Evolutionary conservation across 257 asterid genomes (phyloP).

Genomic region (Voacanga thouarsii): DNA sequence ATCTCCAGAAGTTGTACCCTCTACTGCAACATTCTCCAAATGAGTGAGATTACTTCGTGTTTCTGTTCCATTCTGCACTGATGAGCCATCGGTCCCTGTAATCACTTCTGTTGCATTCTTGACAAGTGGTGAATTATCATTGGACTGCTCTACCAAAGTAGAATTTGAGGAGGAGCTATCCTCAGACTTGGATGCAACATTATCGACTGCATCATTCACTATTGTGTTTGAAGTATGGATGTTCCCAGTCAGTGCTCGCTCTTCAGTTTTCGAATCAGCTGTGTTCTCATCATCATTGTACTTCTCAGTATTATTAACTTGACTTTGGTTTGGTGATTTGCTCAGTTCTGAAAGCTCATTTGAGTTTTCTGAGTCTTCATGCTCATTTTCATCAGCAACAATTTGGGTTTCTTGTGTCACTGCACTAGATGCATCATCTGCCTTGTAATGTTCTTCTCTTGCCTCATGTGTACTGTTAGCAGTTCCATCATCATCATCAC

Average conservation of each 20-base stretch:
- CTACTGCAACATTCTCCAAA: slow-evolving; percentile 23
- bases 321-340: slow-evolving; percentile 26
- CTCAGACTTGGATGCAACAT: slow-evolving; percentile 21
- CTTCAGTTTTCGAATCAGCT: slow-evolving; percentile 34
- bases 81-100: slow-evolving; percentile 21
- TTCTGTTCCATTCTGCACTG: slow-evolving; percentile 34
- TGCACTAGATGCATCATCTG: slow-evolving; percentile 99
- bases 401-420: slow-evolving; percentile 58
- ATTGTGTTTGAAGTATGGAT: slow-evolving; percentile 27
- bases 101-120: slow-evolving; percentile 30
- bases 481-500: slow-evolving; percentile 41
- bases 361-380: slow-evolving; percentile 28
- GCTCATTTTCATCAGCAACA: slow-evolving; percentile 33
- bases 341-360: slow-evolving; percentile 29
- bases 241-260: slow-evolving; percentile 30
- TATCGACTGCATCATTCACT: slow-evolving; percentile 25
- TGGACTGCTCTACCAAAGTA: slow-evolving; percentile 24
- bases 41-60: slow-evolving; percentile 22
- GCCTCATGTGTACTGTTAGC: slow-evolving; percentile 53
- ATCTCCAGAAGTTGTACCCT: slow-evolving; percentile 21
- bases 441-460: slow-evolving; percentile 84
- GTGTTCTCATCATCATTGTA: slow-evolving; percentile 20
- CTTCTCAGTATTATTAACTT: slow-evolving; percentile 11
- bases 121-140: slow-evolving; percentile 22
- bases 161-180: slow-evolving; percentile 29